phyloP scores from a whole-genome alignment of 176 grass and related monocot genomes.

The Aegilops umbellulata region DNA sequence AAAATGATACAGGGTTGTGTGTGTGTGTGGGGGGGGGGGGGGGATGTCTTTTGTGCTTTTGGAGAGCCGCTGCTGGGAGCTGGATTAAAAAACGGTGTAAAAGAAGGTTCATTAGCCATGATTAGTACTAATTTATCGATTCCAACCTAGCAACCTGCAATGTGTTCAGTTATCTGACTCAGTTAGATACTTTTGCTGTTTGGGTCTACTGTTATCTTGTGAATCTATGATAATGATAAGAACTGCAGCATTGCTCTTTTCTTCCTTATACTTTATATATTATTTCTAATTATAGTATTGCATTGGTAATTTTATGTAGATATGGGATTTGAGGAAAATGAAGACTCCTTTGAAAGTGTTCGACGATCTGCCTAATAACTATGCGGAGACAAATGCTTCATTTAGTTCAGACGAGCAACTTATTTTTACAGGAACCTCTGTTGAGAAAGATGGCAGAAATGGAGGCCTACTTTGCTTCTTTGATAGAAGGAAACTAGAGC shows the following conservation, averaged over 20 bases:
- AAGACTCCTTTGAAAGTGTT: constrained; percentile 83
- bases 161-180: not conserved
- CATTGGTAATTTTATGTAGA: constrained; percentile 45
- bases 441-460: constrained; percentile 78
- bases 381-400: constrained; percentile 81
- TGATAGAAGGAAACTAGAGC: constrained; percentile 94
- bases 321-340: constrained; percentile 90
- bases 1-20: no score
- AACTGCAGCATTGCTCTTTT: not conserved
- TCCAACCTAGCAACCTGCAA: not conserved
- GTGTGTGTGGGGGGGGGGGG: no score
- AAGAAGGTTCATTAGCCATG: not conserved
- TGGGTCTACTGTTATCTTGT: constrained; percentile 3
- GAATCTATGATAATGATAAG: constrained; percentile 21
- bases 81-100: not conserved
- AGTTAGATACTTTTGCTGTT: constrained; percentile 11
- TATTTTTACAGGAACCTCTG: constrained; percentile 90
- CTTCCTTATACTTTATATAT: constrained; percentile 18
- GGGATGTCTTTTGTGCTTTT: no score
- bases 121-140: not conserved
- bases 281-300: constrained; percentile 27
- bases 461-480: constrained; percentile 95
- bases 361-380: constrained; percentile 84
- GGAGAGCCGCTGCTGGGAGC: not conserved
- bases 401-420: constrained; percentile 96